Evolutionary conservation across 2,329 filamentous ascomycete genomes (phyloP), one percentile per base, ranked within the genome.

Genomic region (Aspergillus neoniger): DNA sequence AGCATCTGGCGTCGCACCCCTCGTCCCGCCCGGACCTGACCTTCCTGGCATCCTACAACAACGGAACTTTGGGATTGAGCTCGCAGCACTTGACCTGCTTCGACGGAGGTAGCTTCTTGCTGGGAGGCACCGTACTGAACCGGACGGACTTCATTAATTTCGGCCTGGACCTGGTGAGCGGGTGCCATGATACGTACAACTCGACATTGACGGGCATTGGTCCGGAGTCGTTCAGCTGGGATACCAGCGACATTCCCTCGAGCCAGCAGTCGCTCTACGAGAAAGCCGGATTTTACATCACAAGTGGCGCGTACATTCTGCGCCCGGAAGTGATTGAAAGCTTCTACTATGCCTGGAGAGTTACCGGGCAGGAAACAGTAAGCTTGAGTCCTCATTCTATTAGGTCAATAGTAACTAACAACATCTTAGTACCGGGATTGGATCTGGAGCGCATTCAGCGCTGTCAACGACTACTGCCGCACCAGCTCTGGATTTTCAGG

Each of bases 281-380:
- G 2, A 71, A 76, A 64, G 80, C 86, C 0, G 92, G 92, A 4
- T 96, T 91, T 80, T 96, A 87, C 77, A 88, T 92, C 71, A 82
- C 77, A 0, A 78, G 80, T 44, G 70, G 78, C 0, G 70, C 75
- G 6, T 96, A 96, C 74, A 79, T 88, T 8, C 83, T 96, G 30
- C 85, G 92, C 0, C 89, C 91, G 0, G 92, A 96, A 76, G 91
- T 92, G 3, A 83, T 96, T 36, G 92, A 96, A 79, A 90, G 86
- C 66, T 88, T 88, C 74, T 96, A 96, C 82, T 95, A 96, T 75
- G 91, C 92, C 2, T 96, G 91, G 80, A 87, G 91, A 54, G 85
- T 89, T 0, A 96, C 92, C 0, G 88, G 89, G 3, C 84, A 94
- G 62, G 66, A 78, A 32, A 89, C 86, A 51, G 76, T 78, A 62